Evolutionary conservation across 1,139 yeast genomes (phyloP), one percentile per base, ranked within the genome.

Genomic region (Wickerhamomyces sp.): DNA sequence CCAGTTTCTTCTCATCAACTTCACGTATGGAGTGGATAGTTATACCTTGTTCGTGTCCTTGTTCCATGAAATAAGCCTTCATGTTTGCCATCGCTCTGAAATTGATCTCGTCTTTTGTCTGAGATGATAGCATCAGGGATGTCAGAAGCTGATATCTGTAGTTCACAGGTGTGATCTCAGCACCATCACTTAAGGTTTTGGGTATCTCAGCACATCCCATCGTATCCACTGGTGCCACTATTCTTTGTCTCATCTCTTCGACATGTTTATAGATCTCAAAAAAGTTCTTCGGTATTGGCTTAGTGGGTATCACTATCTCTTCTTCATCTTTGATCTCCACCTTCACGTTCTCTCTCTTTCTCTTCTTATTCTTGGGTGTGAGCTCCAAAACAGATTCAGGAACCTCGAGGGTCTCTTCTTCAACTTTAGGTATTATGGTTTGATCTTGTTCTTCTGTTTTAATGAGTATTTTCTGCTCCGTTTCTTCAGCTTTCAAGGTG

Each of bases 121-220:
- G 97, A 0, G 96, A 75, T 12, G 95, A 85, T 23, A 91, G 72
- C 91, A 89, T 85, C 36, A 89, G 66, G 4, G 95, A 78, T 0
- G 87, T 67, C 29, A 89, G 63, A 25, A 86, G 64, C 57, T 88
- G 96, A 54, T 80, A 82, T 32, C 96, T 64, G 49, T 70, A 78
- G 18, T 62, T 54, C 44, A 58, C 47, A 0, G 78, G 76, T 21
- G 70, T 55, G 40, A 63, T 39, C 45, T 51, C 38, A 2, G 38
- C 33, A 16, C 53, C 57, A 18, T 38, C 44, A 26, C 56, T 63
- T 19, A 67, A 57, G 2, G 66, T 62, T 28, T 68, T 65, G 0
- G 95, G 91, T 32, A 87, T 70, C 33, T 79, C 64, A 31, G 84
- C 91, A 57, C 96, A 87, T 3, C 96, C 96, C 73, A 86, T 80